phyloP scores from a whole-genome alignment of 139 green algal species.

The Yamagishiella unicocca region DNA sequence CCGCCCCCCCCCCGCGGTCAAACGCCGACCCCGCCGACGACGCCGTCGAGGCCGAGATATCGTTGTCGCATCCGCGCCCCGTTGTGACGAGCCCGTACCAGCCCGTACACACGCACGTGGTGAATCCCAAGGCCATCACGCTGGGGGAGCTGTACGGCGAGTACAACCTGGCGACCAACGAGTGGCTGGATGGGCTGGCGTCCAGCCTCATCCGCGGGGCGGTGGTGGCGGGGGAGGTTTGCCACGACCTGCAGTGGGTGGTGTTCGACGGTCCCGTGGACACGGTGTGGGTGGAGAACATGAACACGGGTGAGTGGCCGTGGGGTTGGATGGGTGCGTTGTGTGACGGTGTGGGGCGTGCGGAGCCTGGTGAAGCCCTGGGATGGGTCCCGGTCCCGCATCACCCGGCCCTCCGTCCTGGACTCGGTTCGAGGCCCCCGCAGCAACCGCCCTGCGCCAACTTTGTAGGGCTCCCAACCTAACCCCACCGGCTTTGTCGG shows the following conservation, averaged over 20 bases:
- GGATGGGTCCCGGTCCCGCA: too few relatives aligned
- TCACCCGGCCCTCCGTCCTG: too few relatives aligned
- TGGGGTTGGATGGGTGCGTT: not conserved
- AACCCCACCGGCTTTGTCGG: too few relatives aligned
- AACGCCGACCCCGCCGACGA: too few relatives aligned
- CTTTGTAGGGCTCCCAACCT: too few relatives aligned
- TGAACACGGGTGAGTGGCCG: constrained; percentile 74
- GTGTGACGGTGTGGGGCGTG: too few relatives aligned
- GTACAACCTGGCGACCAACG: constrained; percentile 84
- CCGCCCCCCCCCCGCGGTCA: too few relatives aligned
- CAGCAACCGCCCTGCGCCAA: too few relatives aligned
- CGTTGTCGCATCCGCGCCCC: too few relatives aligned
- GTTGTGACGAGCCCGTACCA: not conserved
- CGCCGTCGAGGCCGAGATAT: not conserved
- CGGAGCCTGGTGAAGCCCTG: too few relatives aligned
- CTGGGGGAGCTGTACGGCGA: constrained; percentile 89
- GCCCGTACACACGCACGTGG: constrained; percentile 62
- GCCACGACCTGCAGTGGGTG: constrained; percentile 78
- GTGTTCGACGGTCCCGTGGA: constrained; percentile 91
- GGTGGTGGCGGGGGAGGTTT: constrained; percentile 42
- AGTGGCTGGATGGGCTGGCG: constrained; percentile 86
- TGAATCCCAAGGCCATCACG: constrained; percentile 90
- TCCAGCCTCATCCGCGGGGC: constrained; percentile 77
- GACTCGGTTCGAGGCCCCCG: too few relatives aligned
- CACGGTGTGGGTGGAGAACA: constrained; percentile 90